Percentiles rank a stretch among this genome's conserved stretches.
phyloP scores from a whole-genome alignment of 768 basidiomycete genomes.

The Rhizopogon vulgaris region DNA sequence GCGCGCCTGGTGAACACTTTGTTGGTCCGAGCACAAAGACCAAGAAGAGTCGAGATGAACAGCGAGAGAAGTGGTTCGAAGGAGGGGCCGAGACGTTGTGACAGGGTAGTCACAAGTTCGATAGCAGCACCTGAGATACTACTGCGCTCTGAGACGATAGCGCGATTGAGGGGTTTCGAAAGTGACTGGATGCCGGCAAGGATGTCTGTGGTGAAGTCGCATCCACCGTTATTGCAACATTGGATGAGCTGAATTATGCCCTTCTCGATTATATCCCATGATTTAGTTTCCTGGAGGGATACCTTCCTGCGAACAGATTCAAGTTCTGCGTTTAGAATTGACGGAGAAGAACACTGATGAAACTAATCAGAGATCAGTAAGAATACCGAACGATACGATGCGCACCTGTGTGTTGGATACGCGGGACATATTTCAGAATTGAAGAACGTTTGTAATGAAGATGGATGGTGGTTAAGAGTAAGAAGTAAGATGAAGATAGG shows the following conservation, averaged over 20 bases:
- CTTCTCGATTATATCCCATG: constrained; percentile 64
- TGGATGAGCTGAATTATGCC: constrained; percentile 41
- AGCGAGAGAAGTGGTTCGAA: constrained; percentile 64
- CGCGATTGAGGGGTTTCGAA: constrained; percentile 46
- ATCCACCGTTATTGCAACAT: constrained; percentile 48
- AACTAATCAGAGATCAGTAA: neutral
- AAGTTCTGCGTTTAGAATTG: constrained; percentile 32
- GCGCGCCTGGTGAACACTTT: constrained; percentile 72
- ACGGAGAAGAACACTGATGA: constrained; percentile 24
- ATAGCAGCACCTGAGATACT: constrained; percentile 62
- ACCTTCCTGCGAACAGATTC: constrained; percentile 37
- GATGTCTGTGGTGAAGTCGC: constrained; percentile 45
- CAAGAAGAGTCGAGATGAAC: constrained; percentile 62
- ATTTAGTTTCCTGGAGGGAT: constrained; percentile 58
- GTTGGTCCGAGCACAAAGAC: constrained; percentile 69
- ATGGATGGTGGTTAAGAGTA: neutral
- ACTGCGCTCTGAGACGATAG: constrained; percentile 69
- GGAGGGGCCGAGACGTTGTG: constrained; percentile 47
- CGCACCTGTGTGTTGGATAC: constrained; percentile 22
- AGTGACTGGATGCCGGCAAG: constrained; percentile 44
- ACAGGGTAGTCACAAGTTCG: constrained; percentile 50
- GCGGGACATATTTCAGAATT: constrained; percentile 10
- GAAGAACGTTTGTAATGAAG: neutral
- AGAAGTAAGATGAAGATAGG: no score
- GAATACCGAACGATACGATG: rapidly evolving